Evolutionary conservation across 495 filamentous ascomycete species (phyloP), one percentile per base, ranked within the genome.

Genomic region (Xylaria palmicola): DNA sequence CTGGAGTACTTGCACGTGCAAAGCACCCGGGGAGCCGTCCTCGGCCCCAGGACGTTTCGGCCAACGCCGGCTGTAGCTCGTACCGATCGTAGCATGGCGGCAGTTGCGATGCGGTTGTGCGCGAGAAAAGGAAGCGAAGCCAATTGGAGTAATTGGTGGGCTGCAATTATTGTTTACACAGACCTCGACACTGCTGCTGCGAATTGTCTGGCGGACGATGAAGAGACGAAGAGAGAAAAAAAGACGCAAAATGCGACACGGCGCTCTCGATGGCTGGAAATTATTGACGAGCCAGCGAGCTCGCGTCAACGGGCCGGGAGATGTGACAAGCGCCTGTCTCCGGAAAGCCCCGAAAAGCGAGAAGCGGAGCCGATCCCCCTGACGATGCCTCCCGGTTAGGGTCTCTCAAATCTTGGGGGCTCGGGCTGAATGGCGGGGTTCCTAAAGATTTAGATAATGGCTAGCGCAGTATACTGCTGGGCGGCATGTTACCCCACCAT

Each of bases 41-140:
- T 78, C 77, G 75, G 76, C 66, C 70, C 66, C 68, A 69, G 65
- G 29, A 73, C 30, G 56, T 48, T 67, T 55, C 68, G 69, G 64
- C 69, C 66, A 60, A 67, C 71, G 65, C 70, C 72, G 65, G 73
- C 52, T 39, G 60, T 50, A 68, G 66, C 58, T 68, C 74, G 70
- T 65, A 77, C 72, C 62, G 77, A 77, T 72, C 77, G 75, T 68
- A 77, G 68, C 77, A 79, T 79, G 71, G 49, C 70, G 59, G 40
- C 49, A 48, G 37, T 26, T 41, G 30, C 8, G 8, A 36, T 26
- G 59, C 8, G 37, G 17, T 54, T 24, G 47, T 34, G n/a, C 19
- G 30, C 27, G 24, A 8, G 15, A 24, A 29, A 26, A 40, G 36
- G 41, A 29, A 24, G 49, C 43, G 50, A 49, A 24, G 8, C 49